A percentile compares a stretch with the other conserved stretches of the same genome.
Conservation (phyloP, 75 land plant genomes). For the Larix kaempferi region DNA sequence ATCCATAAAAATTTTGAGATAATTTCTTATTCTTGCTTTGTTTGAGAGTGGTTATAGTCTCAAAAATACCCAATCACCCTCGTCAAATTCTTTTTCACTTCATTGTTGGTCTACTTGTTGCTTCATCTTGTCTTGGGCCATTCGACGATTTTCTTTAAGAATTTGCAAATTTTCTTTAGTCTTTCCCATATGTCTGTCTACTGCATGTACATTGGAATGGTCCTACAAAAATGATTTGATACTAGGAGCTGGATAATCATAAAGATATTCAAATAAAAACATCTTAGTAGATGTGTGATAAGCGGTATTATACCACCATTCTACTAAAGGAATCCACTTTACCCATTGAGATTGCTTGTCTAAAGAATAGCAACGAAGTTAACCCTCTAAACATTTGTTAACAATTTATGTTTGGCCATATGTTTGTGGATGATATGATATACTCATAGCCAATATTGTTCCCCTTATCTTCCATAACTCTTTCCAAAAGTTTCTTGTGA, state of each 20-base stretch:
- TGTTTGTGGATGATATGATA: background rate
- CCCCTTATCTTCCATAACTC: background rate
- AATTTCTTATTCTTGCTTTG: background rate
- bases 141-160: background rate
- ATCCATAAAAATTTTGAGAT: background rate
- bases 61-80: background rate
- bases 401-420: conserved; percentile 1
- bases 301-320: background rate
- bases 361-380: background rate
- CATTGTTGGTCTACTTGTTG: background rate
- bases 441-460: background rate
- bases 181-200: background rate
- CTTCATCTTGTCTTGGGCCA: background rate
- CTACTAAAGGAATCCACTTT: background rate
- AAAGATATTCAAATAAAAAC: background rate
- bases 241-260: background rate
- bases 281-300: background rate
- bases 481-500: background rate
- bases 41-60: background rate
- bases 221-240: background rate
- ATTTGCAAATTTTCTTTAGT: background rate
- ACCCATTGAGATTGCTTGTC: background rate
- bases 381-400: background rate
- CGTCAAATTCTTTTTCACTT: background rate
- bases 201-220: background rate